Base-by-base conservation (phyloP, 345 rosid species). In the Trapa incisa region DNA sequence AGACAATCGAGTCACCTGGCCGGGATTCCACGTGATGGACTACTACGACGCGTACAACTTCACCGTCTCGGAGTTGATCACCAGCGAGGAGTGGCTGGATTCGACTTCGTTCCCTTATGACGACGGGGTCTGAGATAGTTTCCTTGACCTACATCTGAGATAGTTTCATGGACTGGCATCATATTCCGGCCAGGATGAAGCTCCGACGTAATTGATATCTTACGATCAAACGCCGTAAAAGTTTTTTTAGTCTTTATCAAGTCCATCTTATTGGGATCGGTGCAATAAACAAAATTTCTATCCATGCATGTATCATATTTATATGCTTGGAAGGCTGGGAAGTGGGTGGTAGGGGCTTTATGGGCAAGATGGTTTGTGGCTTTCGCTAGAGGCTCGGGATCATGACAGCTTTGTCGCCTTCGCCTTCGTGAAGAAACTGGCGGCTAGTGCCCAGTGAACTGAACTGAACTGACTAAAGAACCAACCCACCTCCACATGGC, bases 101-200 rank as follows among this genome's bases (percentile, higher is more conserved):
- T 86, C 91, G 65, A 92, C 98, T 69, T 78, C 89, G 36, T 77
- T 92, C 43, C 96, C 98, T 43, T 92, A 89, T 16, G 83, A 87
- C 48, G 76, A 82, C 68, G 85, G 86, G 29, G 80, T 89, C 70
- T 48, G 58, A 33, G 37, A 9, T 22, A 22, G 29, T 22, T 33
- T 38, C 36, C 37, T 37, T 4, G 35, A 41, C 29, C 29, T 22
- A 22, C 29, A 22, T 22, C 29, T 22, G 29, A 22, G 29, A 50
- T n/a, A 50, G 56, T 50, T 50, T 15, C 5, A 50, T 5, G n/a
- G 14, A 7, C 15, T 50, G 22, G 22, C 56, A 50, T 17, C 56
- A 50, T 22, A 22, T 22, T 50, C 14, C 14, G 14, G 56, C 22
- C 6, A 17, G 22, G 22, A 17, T 15, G 6, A 29, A 16, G 15